Evolutionary conservation across 306 rosid genomes (phyloP).

Genomic region (Quercus robur): DNA sequence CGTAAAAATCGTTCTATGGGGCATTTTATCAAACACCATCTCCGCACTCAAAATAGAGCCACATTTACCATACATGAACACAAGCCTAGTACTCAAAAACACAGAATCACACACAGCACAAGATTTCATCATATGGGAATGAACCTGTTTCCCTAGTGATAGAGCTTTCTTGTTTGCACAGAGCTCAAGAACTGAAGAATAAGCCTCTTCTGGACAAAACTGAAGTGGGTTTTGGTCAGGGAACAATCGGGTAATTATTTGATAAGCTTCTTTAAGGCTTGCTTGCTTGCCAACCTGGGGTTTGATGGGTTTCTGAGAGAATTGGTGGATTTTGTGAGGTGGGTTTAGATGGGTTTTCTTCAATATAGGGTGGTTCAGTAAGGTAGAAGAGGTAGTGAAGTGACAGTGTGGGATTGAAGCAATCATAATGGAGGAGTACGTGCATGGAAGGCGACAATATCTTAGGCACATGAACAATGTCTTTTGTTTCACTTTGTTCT

Average conservation of each 20-base stretch:
- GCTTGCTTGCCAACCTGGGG: conserved; percentile 16
- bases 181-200: conserved; percentile 56
- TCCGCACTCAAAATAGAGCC: conserved; percentile 41
- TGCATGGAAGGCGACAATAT: conserved; percentile 19
- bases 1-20: conserved; percentile 50
- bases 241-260: conserved; percentile 27
- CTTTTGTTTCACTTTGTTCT: neutral
- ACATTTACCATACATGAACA: conserved; percentile 61
- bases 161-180: conserved; percentile 49
- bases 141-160: conserved; percentile 57
- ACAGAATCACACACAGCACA: conserved; percentile 22
- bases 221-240: conserved; percentile 2
- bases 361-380: conserved; percentile 10
- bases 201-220: conserved; percentile 34
- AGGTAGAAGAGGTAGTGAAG: conserved; percentile 5
- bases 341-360: neutral
- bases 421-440: conserved; percentile 27
- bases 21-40: conserved; percentile 59
- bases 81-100: conserved; percentile 57
- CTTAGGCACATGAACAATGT: neutral
- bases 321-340: neutral
- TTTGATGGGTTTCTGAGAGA: conserved; percentile 25
- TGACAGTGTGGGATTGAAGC: conserved; percentile 17
- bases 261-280: conserved; percentile 39
- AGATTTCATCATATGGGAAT: conserved; percentile 50